Base-by-base conservation (phyloP, 495 filamentous ascomycete species). In the Pyronema domesticum region DNA sequence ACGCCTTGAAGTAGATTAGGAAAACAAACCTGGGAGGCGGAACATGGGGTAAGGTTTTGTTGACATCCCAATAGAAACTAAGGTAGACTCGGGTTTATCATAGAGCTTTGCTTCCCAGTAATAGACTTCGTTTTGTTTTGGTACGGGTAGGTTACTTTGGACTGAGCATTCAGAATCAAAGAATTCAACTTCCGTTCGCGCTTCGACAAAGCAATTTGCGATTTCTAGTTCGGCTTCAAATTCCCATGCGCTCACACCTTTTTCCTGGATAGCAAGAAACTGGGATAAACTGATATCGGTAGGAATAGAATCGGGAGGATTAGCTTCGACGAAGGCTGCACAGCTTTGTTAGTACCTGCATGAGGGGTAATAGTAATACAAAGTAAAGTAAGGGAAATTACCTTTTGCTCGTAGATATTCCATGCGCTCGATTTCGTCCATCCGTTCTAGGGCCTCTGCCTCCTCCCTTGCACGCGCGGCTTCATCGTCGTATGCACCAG, bases 61-160 rank as follows among this genome's bases (percentile, higher is more conserved):
- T 9, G 86, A 81, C 72, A 98, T 81, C 43, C 91, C 91, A 55
- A 98, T 83, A 60, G 81, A 87, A 42, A 98, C 74, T 55, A 84
- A 69, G 0, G 89, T 87, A 13, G 72, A 75, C 37, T 95, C 91
- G 3, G 91, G 89, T 69, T 96, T 95, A 52, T 96, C 93, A 68
- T 91, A 96, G 40, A 98, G 81, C 70, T 98, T 98, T 11, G 91
- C 86, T 65, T 98, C 91, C 91, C 91, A 98, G 67, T 98, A 98
- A 64, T 96, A 96, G 11, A 95, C 89, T 65, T 98, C 91, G 61
- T 98, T 96, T 65, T 98, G 91, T 67, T 98, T 98, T 18, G 91
- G 91, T 37, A 98, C 82, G 0, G 91, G 91, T 39, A 98, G 70
- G 60, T 98, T 98, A 68, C 83, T 94, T 73, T 95, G 85, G 47